Base-by-base conservation (phyloP, 768 basidiomycete genomes). In the Sarcodon aspratus region DNA sequence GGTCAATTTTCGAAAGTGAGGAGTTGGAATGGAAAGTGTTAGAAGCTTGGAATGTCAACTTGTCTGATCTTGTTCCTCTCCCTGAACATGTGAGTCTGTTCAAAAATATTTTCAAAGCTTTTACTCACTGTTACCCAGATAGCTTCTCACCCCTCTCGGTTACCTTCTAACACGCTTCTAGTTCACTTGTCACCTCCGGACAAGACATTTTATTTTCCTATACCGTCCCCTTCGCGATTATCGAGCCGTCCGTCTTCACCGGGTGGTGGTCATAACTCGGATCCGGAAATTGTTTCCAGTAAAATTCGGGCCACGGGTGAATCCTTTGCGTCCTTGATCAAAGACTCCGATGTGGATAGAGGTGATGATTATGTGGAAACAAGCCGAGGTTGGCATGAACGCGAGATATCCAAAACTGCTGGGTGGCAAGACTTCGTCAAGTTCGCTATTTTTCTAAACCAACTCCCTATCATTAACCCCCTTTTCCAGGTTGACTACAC, bases 91-190 rank as follows among this genome's bases (percentile, higher is more conserved):
- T 88, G 64, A 56, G 80, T 64, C 18, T 44, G 35, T 47, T 48
- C 8, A 27, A 8, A 8, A 36, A 11, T 27, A 35, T 44, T 35
- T 35, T 49, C 35, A 50, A 21, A 27, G 33, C 17, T 32, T 46
- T 32, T 47, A 46, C 34, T 17, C 42, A 11, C 21, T 5, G 21
- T 27, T 27, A 27, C 21, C 21, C 56, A 74, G 74, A 52, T 68
- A 33, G 66, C 66, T 45, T 51, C 57, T n/a, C 62, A 69, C 49
- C 61, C 66, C 1, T 72, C 57, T 47, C 68, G 69, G 44, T 62
- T 91, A 32, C 80, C 86, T 1, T 82, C 80, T 12, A 93, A 93
- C 58, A 79, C 85, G 1, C 68, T 90, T 7, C 64, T 91, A 12
- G 52, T 92, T 38, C 71, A 76, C 12, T 70, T 92, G 47, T 69